These are phyloP conservation scores for Saccharomyces kudriavzevii DNA, from an alignment of 805 yeast genomes.

Conservation along the genomic window DNA sequence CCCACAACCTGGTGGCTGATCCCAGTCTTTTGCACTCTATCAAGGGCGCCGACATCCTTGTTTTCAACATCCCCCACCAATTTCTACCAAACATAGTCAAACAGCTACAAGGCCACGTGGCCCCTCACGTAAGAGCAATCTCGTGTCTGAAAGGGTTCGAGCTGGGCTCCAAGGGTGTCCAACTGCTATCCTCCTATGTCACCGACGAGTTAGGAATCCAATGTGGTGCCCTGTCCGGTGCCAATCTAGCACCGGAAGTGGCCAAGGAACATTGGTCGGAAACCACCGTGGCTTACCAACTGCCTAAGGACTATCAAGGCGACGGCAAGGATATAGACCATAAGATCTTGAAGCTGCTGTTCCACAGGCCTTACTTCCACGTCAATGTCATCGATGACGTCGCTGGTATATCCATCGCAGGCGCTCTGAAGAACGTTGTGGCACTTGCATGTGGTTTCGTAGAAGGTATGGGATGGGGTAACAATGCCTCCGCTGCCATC, in stretches of 20 bases:
- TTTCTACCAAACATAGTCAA: constrained; percentile 71
- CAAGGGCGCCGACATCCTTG: constrained; percentile 69
- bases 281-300: constrained; percentile 85
- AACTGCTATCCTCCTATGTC: constrained; percentile 69
- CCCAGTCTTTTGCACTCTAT: constrained; percentile 75
- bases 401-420: constrained; percentile 91
- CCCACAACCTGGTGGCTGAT: constrained; percentile 77
- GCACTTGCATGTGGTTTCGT: constrained; percentile 96
- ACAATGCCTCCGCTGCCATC: constrained; percentile 93
- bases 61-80: constrained; percentile 96
- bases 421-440: constrained; percentile 91
- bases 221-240: constrained; percentile 96
- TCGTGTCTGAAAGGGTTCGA: constrained; percentile 94
- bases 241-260: constrained; percentile 94
- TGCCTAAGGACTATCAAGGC: constrained; percentile 50
- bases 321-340: constrained; percentile 51
- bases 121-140: constrained; percentile 69
- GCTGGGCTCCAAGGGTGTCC: constrained; percentile 76
- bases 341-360: constrained; percentile 60
- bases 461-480: constrained; percentile 98
- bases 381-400: constrained; percentile 86
- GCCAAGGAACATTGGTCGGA: constrained; percentile 94
- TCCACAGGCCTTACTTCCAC: constrained; percentile 97
- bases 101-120: constrained; percentile 69
- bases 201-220: constrained; percentile 72